Evolutionary conservation across 2,329 filamentous ascomycete genomes (phyloP).

Genomic region (Epichloe festucae): DNA sequence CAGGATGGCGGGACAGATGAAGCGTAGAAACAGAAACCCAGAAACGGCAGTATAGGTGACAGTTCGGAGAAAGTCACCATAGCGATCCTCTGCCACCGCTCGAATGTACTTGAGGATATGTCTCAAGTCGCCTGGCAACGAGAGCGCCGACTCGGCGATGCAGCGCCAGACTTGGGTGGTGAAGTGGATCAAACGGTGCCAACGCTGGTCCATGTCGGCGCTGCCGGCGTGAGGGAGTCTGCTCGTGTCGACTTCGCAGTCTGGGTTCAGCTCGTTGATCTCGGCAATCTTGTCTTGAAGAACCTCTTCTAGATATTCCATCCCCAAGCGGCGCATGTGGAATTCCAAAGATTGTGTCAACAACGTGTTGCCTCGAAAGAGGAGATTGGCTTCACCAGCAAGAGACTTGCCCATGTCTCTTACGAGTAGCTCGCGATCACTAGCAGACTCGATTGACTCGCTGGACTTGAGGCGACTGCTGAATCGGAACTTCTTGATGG

Average conservation of each 20-base stretch:
- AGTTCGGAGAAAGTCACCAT: constrained; percentile 80
- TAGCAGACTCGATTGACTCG: constrained; percentile 49
- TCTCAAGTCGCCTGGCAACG: constrained; percentile 69
- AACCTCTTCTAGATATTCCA: constrained; percentile 81
- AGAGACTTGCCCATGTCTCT: constrained; percentile 68
- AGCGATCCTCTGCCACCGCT: constrained; percentile 85
- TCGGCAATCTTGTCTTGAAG: constrained; percentile 75
- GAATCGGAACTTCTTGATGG: constrained; percentile 61
- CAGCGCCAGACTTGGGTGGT: constrained; percentile 79
- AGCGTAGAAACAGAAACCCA: constrained; percentile 85
- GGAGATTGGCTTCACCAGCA: constrained; percentile 78
- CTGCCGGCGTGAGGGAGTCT: constrained; percentile 40
- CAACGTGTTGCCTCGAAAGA: constrained; percentile 90
- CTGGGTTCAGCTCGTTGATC: constrained; percentile 80
- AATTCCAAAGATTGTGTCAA: constrained; percentile 88
- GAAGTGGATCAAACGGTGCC: constrained; percentile 60
- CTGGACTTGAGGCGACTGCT: constrained; percentile 57
- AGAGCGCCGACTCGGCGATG: constrained; percentile 61
- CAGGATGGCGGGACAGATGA: constrained; percentile 91
- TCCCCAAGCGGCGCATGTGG: constrained; percentile 88
- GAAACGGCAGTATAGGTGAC: constrained; percentile 91
- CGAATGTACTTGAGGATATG: constrained; percentile 83
- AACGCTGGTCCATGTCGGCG: constrained; percentile 72
- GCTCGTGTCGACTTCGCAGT: constrained; percentile 92
- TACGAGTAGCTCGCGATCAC: constrained; percentile 58